Percentiles rank a stretch among this genome's conserved stretches.
phyloP scores from a whole-genome alignment of 2,329 filamentous ascomycete genomes.

The Epichloe gansuensis region DNA sequence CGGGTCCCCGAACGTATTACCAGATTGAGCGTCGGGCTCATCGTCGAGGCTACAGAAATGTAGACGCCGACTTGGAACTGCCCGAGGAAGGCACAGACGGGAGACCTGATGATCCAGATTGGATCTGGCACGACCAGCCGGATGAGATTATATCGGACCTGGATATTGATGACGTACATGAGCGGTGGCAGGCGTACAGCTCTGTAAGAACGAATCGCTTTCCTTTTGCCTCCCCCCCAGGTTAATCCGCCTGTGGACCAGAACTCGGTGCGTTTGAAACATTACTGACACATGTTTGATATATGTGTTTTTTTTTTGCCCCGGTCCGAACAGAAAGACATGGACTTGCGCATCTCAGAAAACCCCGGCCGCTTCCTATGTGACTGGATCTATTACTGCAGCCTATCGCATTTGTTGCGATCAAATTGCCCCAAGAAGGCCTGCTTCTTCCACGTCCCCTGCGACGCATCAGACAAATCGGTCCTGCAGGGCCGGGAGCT shows the following conservation, averaged over 20 bases:
- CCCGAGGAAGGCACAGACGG: slow-evolving; percentile 41
- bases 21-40: slow-evolving; percentile 58
- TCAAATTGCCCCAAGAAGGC: slow-evolving; percentile 36
- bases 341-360: slow-evolving; percentile 46
- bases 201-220: slow-evolving; percentile 26
- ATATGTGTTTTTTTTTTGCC: neutral
- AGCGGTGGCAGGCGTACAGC: slow-evolving; percentile 39
- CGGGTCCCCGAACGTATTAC: slow-evolving; percentile 50
- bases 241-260: too few relatives aligned
- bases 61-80: slow-evolving; percentile 55
- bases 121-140: slow-evolving; percentile 43
- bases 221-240: neutral
- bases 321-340: slow-evolving; percentile 17
- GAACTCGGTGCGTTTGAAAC: too few relatives aligned
- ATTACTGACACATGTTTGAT: too few relatives aligned
- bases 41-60: slow-evolving; percentile 56
- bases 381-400: slow-evolving; percentile 67
- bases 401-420: slow-evolving; percentile 44
- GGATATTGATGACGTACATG: slow-evolving; percentile 43
- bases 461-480: slow-evolving; percentile 35
- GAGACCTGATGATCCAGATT: slow-evolving; percentile 27
- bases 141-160: slow-evolving; percentile 43
- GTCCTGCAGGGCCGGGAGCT: slow-evolving; percentile 38
- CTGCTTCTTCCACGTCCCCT: slow-evolving; percentile 62
- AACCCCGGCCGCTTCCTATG: slow-evolving; percentile 64